A percentile compares a stretch with the other conserved stretches of the same genome.
Evolutionary conservation across 2,329 filamentous ascomycete species (phyloP).

Genomic region (Colletotrichum cereale): DNA sequence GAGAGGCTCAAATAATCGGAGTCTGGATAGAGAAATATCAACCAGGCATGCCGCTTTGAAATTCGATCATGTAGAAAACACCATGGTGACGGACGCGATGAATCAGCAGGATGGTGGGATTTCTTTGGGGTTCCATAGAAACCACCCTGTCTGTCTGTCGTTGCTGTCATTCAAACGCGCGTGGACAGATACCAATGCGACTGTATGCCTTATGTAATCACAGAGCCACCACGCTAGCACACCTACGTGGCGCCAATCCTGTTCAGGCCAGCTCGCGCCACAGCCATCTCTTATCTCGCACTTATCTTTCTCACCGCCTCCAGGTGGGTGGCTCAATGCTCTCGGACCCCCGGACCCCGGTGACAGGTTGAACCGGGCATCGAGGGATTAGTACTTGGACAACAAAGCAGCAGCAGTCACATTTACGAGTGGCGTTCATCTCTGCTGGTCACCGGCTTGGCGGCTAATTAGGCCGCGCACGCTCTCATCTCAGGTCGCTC

Average conservation of each 20-base stretch:
- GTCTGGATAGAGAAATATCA: neutral
- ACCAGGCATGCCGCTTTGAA: neutral
- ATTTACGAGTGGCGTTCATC: neutral
- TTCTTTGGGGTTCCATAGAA: slow-evolving; percentile 32
- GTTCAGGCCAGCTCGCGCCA: neutral
- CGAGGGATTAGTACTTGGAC: neutral
- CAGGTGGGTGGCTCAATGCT: neutral
- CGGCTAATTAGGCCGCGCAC: slow-evolving; percentile 4
- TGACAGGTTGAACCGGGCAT: neutral
- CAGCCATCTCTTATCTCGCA: neutral
- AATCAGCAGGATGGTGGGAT: slow-evolving; percentile 31
- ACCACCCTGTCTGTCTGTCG: no score
- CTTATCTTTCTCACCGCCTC: slow-evolving; percentile 7
- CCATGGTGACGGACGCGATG: slow-evolving; percentile 24
- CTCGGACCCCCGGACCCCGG: slow-evolving; percentile 11
- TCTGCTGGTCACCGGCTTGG: neutral
- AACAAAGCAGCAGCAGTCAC: neutral
- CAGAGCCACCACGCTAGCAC: no score
- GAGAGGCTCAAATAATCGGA: neutral
- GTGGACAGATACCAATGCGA: no score
- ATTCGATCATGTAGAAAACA: neutral
- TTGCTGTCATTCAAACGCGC: no score
- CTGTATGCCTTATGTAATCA: no score
- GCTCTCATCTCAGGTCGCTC: neutral
- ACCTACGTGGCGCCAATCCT: neutral